These are phyloP conservation scores for Penicillium digitatum DNA, from an alignment of 2,329 filamentous ascomycete species.

Conservation along the genomic window DNA sequence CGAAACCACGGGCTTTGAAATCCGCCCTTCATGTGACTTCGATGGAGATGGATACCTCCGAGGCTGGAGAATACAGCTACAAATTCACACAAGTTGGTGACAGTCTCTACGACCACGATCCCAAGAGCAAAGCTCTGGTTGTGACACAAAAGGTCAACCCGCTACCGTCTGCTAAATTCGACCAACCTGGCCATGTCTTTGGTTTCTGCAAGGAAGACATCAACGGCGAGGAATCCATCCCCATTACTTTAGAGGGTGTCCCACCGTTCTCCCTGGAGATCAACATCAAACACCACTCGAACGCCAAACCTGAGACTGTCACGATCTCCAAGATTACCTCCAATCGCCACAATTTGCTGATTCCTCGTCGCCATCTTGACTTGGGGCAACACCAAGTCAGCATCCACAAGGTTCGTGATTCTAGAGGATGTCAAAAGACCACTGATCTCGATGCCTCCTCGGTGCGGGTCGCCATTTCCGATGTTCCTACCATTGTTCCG, in stretches of 20 bases:
- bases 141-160: slow-evolving; percentile 81
- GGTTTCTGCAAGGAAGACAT: slow-evolving; percentile 89
- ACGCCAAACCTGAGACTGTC: slow-evolving; percentile 73
- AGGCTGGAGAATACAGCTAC: slow-evolving; percentile 80
- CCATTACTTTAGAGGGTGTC: slow-evolving; percentile 74
- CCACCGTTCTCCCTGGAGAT: slow-evolving; percentile 88
- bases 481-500: slow-evolving; percentile 85
- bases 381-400: slow-evolving; percentile 85
- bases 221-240: slow-evolving; percentile 78
- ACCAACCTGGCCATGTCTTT: slow-evolving; percentile 84
- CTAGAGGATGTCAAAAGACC: slow-evolving; percentile 77
- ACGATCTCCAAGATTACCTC: slow-evolving; percentile 74
- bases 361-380: slow-evolving; percentile 78
- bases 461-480: slow-evolving; percentile 87
- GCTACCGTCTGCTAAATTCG: slow-evolving; percentile 76
- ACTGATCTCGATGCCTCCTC: slow-evolving; percentile 67
- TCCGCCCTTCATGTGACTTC: slow-evolving; percentile 71
- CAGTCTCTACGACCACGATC: slow-evolving; percentile 74
- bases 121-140: slow-evolving; percentile 61
- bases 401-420: slow-evolving; percentile 85
- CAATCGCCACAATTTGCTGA: slow-evolving; percentile 71
- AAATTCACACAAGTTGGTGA: slow-evolving; percentile 79
- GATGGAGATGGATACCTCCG: slow-evolving; percentile 79
- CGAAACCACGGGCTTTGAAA: slow-evolving; percentile 68
- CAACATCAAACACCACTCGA: slow-evolving; percentile 87